Percentiles rank a stretch among this genome's conserved stretches.
Evolutionary conservation across 306 rosid genomes (phyloP).

Genomic region (Quillaja saponaria): DNA sequence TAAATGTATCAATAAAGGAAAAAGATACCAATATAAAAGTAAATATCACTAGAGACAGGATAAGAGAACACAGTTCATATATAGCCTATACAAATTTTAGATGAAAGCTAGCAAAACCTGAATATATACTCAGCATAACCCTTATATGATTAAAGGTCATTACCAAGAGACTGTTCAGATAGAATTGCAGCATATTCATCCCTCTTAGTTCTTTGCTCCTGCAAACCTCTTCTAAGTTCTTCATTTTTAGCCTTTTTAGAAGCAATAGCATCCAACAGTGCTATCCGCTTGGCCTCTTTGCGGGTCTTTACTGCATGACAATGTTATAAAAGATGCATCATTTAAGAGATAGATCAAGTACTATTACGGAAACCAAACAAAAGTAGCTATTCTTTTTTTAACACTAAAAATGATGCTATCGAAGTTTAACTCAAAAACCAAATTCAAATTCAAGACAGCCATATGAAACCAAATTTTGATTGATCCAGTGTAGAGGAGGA

Average conservation of each 20-base stretch:
- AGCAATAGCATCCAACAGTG: conserved; percentile 59
- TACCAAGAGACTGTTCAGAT: conserved; percentile 61
- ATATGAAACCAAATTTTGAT: background rate
- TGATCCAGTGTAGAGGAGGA: background rate
- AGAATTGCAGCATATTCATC: conserved; percentile 48
- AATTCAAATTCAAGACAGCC: conserved; percentile 15
- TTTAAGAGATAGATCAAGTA: background rate
- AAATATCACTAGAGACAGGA: background rate
- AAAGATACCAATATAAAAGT: background rate
- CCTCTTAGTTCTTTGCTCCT: conserved; percentile 48
- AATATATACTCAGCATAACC: background rate
- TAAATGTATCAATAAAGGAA: too few species aligned
- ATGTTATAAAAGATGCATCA: conserved; percentile 1
- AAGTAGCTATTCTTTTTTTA: too few species aligned
- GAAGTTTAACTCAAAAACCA: background rate
- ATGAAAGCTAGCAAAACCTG: conserved; percentile 2
- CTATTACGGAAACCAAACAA: background rate
- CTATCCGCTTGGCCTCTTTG: conserved; percentile 76
- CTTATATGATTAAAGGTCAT: background rate
- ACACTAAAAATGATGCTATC: background rate
- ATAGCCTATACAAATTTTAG: background rate
- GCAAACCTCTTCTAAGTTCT: conserved; percentile 44
- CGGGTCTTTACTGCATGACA: conserved; percentile 66
- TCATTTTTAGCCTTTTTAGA: conserved; percentile 58
- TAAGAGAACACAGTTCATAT: background rate